A percentile compares a stretch with the other conserved stretches of the same genome.
These are phyloP conservation scores for Scytalidium sp. DNA, from an alignment of 2,329 filamentous ascomycete species.

Conservation along the genomic window DNA sequence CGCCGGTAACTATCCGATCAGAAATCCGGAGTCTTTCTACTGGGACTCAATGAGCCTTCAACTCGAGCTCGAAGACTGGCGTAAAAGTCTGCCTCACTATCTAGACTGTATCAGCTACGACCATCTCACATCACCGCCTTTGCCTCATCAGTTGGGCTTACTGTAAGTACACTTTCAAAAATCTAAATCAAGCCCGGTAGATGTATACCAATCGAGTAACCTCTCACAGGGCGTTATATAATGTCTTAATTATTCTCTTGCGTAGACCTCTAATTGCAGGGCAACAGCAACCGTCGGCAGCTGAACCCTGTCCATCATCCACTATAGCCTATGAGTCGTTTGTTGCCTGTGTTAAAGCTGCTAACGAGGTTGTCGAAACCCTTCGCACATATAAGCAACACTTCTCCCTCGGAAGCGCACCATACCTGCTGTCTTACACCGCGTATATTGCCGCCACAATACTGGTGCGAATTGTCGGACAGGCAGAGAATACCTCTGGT, in stretches of 20 bases:
- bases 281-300: constrained; percentile 44
- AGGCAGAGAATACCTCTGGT: constrained; percentile 5
- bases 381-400: constrained; percentile 41
- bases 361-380: constrained; percentile 40
- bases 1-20: constrained; percentile 12
- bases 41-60: constrained; percentile 35
- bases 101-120: constrained; percentile 33
- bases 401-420: constrained; percentile 43
- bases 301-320: too few relatives aligned
- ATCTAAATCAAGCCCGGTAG: too few relatives aligned
- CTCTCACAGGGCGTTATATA: constrained; percentile 39
- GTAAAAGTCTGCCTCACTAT: constrained; percentile 36
- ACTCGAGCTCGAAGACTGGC: constrained; percentile 40
- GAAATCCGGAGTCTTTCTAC: constrained; percentile 31
- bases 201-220: too few relatives aligned
- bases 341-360: constrained; percentile 42
- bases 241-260: constrained; percentile 49
- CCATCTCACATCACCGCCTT: constrained; percentile 31
- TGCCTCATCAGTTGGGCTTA: constrained; percentile 43
- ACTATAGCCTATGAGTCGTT: constrained; percentile 41
- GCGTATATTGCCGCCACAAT: constrained; percentile 39
- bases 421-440: constrained; percentile 54
- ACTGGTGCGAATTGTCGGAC: constrained; percentile 12
- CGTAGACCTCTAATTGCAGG: constrained; percentile 51
- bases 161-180: too few relatives aligned